Percentiles rank a stretch among this genome's conserved stretches.
Conservation (phyloP, 371 early-diverging fungal species). For the Enteropsectra breve region DNA sequence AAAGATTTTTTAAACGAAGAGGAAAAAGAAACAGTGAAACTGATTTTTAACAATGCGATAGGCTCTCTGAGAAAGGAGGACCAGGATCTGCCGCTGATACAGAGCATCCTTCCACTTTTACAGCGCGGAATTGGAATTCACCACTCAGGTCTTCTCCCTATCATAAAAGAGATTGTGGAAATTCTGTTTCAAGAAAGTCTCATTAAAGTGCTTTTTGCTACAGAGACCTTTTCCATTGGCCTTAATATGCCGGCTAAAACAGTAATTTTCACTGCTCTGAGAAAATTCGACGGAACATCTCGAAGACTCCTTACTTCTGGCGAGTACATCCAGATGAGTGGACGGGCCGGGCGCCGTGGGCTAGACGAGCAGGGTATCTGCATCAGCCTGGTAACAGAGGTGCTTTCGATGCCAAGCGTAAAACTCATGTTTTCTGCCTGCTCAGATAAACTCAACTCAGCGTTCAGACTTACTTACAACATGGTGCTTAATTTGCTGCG, state of each 20-base stretch:
- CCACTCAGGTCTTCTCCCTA: conserved; percentile 94
- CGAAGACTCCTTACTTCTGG: conserved; percentile 78
- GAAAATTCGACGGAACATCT: conserved; percentile 87
- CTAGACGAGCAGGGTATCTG: conserved; percentile 94
- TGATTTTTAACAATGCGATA: conserved; percentile 84
- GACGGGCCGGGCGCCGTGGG: conserved; percentile 62
- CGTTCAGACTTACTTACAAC: conserved; percentile 93
- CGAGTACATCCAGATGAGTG: conserved; percentile 86
- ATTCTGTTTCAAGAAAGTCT: conserved; percentile 95
- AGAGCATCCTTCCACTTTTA: conserved; percentile 78
- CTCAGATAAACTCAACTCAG: conserved; percentile 81
- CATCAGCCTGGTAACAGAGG: conserved; percentile 76
- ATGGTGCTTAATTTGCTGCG: conserved; percentile 94
- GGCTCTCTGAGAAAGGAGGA: conserved; percentile 78
- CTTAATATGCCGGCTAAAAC: conserved; percentile 99
- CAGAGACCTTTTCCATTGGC: conserved; percentile 99
- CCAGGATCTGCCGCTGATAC: conserved; percentile 79
- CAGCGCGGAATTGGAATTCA: conserved; percentile 95
- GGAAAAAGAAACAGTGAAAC: conserved; percentile 75
- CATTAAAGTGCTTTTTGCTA: conserved; percentile 94
- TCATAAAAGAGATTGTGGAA: conserved; percentile 96
- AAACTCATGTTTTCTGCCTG: conserved; percentile 59
- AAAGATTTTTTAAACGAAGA: conserved; percentile 77
- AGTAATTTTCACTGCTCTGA: conserved; percentile 87
- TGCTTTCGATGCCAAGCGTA: conserved; percentile 42